Evolutionary conservation across 495 filamentous ascomycete genomes (phyloP).

Genomic region (Letharia lupina): DNA sequence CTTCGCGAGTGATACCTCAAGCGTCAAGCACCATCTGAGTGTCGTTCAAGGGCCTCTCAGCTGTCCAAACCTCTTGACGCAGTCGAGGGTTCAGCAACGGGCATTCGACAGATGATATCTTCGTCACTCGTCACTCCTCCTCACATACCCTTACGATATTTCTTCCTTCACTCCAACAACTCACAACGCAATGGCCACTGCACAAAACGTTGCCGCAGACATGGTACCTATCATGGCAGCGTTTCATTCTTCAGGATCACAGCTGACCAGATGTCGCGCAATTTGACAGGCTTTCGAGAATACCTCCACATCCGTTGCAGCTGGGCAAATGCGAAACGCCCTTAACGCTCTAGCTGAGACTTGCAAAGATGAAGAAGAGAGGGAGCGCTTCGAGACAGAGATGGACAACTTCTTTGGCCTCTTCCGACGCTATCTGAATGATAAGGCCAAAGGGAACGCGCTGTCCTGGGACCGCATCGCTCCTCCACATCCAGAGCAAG

Average conservation of each 20-base stretch:
- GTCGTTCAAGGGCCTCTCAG: not conserved
- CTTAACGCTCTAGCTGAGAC: constrained; percentile 87
- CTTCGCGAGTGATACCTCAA: not conserved
- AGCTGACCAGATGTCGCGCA: constrained; percentile 17
- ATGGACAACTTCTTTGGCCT: constrained; percentile 99
- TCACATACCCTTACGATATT: not conserved
- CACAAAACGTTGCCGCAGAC: not conserved
- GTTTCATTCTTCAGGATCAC: not conserved
- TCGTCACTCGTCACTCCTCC: not conserved
- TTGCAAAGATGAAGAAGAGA: constrained; percentile 70
- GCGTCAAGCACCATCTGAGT: not conserved
- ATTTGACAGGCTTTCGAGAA: constrained; percentile 86
- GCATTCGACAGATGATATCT: not conserved
- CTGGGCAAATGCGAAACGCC: constrained; percentile 97
- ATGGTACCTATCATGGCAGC: constrained; percentile 7
- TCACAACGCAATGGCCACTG: not conserved
- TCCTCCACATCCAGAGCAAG: constrained; percentile 82
- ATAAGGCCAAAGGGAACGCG: constrained; percentile 94
- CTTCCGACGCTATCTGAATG: constrained; percentile 94
- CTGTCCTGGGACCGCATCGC: constrained; percentile 95
- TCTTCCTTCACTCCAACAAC: not conserved
- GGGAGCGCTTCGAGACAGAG: constrained; percentile 94
- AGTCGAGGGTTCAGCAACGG: not conserved
- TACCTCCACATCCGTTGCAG: constrained; percentile 94
- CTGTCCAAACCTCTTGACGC: not conserved